Evolutionary conservation across 1,284 basidiomycete genomes (phyloP), one percentile per base, ranked within the genome.

Genomic region (Ganoderma sinense): DNA sequence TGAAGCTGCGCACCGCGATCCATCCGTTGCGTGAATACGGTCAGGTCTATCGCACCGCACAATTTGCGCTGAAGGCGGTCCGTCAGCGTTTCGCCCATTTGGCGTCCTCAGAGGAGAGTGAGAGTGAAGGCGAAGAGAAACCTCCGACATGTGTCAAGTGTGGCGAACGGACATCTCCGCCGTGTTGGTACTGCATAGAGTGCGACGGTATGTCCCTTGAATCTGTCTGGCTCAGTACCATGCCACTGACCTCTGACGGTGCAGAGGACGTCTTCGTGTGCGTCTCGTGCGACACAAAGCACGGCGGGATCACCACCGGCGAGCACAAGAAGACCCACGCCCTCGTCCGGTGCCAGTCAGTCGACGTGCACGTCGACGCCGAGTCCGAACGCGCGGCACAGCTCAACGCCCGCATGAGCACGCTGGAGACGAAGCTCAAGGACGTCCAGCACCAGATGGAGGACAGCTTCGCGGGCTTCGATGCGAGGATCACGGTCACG

Each of bases 181-280:
- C 71, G 16, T 72, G 69, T 31, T 72, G 71, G 71, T 67, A 59
- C 45, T 72, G 71, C 39, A 65, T 70, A 20, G 69, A 67, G 18
- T 70, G 68, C 48, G 58, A 67, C 29, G 58, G 71, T 70, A 13
- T n/a, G 65, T 26, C 11, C 7, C 5, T 7, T 13, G 5, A 2
- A 10, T 45, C 43, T 45, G 20, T 18, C n/a, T 45, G 20, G 2
- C 43, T n/a, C 2, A 20, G n/a, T 4, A 23, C 2, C 18, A 10
- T 18, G 4, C 7, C 23, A 23, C 16, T 48, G n/a, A 23, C 45
- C 18, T n/a, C 20, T 48, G 1, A 23, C 45, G n/a, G 2, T 0
- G 45, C 11, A 26, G 39, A 40, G 16, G 20, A 39, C 51, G 61
- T 48, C 66, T 67, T 67, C 40, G 40, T 67, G 16, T 67, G 66